Evolutionary conservation across 2,329 filamentous ascomycete genomes (phyloP).

Genomic region (Rachicladosporium sp.): DNA sequence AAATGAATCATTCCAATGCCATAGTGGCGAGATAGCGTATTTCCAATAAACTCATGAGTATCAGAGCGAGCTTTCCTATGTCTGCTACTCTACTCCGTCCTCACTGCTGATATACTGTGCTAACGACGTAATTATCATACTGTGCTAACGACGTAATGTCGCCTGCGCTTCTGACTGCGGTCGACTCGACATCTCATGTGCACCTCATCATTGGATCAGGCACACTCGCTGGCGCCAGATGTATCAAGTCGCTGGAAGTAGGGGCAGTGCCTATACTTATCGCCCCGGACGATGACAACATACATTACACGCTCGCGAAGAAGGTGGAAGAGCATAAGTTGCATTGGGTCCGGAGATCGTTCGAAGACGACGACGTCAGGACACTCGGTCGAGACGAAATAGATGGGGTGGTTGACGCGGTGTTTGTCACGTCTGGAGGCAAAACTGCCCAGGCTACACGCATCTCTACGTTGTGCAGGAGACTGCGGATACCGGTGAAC

Average conservation of each 20-base stretch:
- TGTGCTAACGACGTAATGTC: slow-evolving; percentile 21
- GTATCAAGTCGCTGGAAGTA: slow-evolving; percentile 64
- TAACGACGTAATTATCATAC: slow-evolving; percentile 18
- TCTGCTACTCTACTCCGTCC: too few species aligned
- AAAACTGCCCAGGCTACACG: slow-evolving; percentile 40
- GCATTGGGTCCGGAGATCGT: slow-evolving; percentile 52
- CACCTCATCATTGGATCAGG: slow-evolving; percentile 83
- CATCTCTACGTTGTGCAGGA: slow-evolving; percentile 63
- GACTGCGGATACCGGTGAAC: slow-evolving; percentile 81
- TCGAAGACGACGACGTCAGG: slow-evolving; percentile 60
- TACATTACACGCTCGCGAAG: slow-evolving; percentile 50
- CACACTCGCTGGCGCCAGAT: slow-evolving; percentile 74
- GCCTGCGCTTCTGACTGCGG: slow-evolving; percentile 56
- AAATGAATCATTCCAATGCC: too few species aligned
- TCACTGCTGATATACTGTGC: too few species aligned
- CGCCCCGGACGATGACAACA: slow-evolving; percentile 47
- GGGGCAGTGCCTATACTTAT: slow-evolving; percentile 73
- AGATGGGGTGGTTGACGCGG: slow-evolving; percentile 68
- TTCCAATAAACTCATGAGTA: too few species aligned
- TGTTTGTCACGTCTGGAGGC: slow-evolving; percentile 64
- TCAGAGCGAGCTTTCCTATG: too few species aligned
- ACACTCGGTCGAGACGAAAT: slow-evolving; percentile 71
- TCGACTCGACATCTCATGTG: slow-evolving; percentile 56
- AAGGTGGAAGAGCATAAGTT: slow-evolving; percentile 55
- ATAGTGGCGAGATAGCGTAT: too few species aligned